Percentiles rank a stretch among this genome's conserved stretches.
Evolutionary conservation across 495 filamentous ascomycete genomes (phyloP).

Genomic region (Aspergillus avenaceus): DNA sequence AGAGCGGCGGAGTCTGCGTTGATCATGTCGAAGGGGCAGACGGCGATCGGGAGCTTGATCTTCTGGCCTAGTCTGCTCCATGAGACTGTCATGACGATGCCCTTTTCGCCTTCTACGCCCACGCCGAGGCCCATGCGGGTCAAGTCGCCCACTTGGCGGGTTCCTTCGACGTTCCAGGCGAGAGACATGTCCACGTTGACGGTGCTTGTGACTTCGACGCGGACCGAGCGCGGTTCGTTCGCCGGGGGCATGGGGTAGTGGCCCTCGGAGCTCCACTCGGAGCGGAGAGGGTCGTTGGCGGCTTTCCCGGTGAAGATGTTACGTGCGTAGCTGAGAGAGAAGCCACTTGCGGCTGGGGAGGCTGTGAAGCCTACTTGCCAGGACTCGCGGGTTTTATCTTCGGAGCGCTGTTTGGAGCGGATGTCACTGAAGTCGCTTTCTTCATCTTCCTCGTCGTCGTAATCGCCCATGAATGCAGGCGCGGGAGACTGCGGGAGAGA

Average conservation of each 20-base stretch:
- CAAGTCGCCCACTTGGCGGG: slow-evolving; percentile 34
- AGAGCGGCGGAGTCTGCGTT: slow-evolving; percentile 34
- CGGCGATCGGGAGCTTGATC: slow-evolving; percentile 35
- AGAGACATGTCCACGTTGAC: slow-evolving; percentile 22
- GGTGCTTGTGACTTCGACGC: slow-evolving; percentile 25
- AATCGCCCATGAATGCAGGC: slow-evolving; percentile 16
- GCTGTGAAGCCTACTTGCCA: slow-evolving; percentile 29
- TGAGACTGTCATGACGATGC: slow-evolving; percentile 35
- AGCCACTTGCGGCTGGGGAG: slow-evolving; percentile 21
- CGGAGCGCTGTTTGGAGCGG: slow-evolving; percentile 17
- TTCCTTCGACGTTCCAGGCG: slow-evolving; percentile 34
- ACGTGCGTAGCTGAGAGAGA: slow-evolving; percentile 34
- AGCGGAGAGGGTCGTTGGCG: slow-evolving; percentile 24
- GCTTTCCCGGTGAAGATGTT: slow-evolving; percentile 41
- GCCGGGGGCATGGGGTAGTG: slow-evolving; percentile 30
- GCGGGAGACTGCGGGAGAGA: slow-evolving; percentile 17
- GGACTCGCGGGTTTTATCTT: slow-evolving; percentile 25
- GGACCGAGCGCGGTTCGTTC: slow-evolving; percentile 31
- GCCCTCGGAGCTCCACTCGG: slow-evolving; percentile 43
- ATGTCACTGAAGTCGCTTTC: slow-evolving; percentile 12
- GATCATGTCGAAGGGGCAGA: slow-evolving; percentile 34
- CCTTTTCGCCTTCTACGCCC: slow-evolving; percentile 25
- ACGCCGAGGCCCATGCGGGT: slow-evolving; percentile 39
- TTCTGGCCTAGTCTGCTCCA: slow-evolving; percentile 42
- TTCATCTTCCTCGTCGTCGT: slow-evolving; percentile 24